phyloP scores from a whole-genome alignment of 768 basidiomycete genomes.

The Termitomyces sp. region DNA sequence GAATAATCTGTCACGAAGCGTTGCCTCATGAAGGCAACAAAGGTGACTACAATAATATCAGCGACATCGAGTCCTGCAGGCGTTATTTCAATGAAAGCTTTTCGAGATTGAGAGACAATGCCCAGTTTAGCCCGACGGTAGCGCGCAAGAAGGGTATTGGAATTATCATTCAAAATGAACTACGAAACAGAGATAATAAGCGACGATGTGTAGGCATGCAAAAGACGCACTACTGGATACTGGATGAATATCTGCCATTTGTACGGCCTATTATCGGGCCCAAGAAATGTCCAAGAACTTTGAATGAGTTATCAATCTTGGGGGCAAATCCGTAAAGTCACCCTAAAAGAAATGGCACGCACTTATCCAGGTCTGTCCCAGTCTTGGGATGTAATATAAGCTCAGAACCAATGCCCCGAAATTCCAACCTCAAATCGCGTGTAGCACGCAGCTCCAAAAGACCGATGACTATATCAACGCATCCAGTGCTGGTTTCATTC shows the following conservation, averaged over 20 bases:
- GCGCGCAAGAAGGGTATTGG: constrained; percentile 22
- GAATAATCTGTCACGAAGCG: constrained; percentile 8
- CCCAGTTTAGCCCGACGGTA: constrained; percentile 26
- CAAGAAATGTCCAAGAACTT: constrained; percentile 32
- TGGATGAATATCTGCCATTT: constrained; percentile 34
- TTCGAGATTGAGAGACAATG: constrained; percentile 25
- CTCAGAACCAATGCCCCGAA: constrained; percentile 17
- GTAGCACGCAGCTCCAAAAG: constrained; percentile 19
- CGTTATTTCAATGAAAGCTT: constrained; percentile 25
- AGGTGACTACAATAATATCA: constrained; percentile 26
- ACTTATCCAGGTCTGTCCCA: constrained; percentile 16
- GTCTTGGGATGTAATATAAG: constrained; percentile 8
- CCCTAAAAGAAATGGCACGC: background rate
- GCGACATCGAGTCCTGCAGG: constrained; percentile 21
- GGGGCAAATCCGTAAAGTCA: background rate
- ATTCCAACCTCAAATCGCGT: constrained; percentile 18
- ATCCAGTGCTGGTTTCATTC: constrained; percentile 21
- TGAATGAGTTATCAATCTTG: background rate
- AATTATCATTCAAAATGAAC: constrained; percentile 26
- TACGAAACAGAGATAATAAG: constrained; percentile 9
- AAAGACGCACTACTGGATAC: constrained; percentile 27
- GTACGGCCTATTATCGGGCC: constrained; percentile 28
- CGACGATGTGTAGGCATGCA: background rate
- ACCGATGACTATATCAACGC: constrained; percentile 28
- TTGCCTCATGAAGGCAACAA: constrained; percentile 22